Percentiles rank a stretch among this genome's conserved stretches.
Evolutionary conservation across 148 eudicot genomes (phyloP).

Genomic region (Rhododendron molle): DNA sequence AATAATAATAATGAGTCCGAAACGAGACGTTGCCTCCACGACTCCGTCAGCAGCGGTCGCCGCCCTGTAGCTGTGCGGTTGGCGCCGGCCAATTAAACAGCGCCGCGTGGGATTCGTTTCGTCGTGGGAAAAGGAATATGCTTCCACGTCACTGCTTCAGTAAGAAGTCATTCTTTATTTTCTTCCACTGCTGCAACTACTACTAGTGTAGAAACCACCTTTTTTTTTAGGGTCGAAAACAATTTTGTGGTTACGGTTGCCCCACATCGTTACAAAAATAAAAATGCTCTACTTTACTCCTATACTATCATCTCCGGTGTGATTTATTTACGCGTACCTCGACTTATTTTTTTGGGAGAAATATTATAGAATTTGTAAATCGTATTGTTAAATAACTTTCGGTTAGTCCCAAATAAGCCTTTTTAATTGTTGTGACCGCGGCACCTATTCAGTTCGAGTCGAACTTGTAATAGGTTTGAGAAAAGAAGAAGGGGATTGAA

Average conservation of each 20-base stretch:
- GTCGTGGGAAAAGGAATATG: neutral
- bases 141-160: neutral
- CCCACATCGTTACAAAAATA: neutral
- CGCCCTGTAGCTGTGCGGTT: neutral
- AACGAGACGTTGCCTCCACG: neutral
- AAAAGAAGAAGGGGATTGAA: too few relatives aligned
- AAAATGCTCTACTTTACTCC: too few relatives aligned
- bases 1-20: neutral
- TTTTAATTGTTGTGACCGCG: neutral
- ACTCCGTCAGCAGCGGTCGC: neutral
- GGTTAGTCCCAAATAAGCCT: too few relatives aligned
- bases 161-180: neutral
- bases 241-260: neutral
- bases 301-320: too few relatives aligned
- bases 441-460: neutral
- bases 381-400: too few relatives aligned
- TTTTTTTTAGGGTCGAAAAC: neutral
- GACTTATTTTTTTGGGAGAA: too few relatives aligned
- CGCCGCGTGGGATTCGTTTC: neutral
- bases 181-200: too few relatives aligned
- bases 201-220: neutral
- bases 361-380: too few relatives aligned
- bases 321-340: too few relatives aligned
- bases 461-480: neutral
- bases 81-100: neutral